Percentiles rank a stretch among this genome's conserved stretches.
Conservation (phyloP, 257 asterid genomes). For the Solanum habrochaites region DNA sequence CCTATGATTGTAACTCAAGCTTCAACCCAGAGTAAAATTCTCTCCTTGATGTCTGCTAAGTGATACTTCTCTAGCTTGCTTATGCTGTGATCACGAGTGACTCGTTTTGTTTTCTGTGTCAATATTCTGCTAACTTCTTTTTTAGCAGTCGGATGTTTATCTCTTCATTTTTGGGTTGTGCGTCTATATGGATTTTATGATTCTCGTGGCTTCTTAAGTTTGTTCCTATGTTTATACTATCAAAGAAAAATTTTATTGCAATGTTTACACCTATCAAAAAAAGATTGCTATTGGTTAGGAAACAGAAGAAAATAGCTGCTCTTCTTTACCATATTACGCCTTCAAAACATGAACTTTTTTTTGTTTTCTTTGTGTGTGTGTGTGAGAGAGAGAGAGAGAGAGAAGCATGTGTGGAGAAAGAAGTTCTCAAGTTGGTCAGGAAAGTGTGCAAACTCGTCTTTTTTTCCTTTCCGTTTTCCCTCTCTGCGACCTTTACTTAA, state of each 20-base stretch:
- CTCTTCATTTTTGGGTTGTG: background rate
- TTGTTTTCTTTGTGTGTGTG: background rate
- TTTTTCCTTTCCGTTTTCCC: background rate
- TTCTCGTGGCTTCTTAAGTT: background rate
- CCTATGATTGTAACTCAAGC: slow-evolving; percentile 66
- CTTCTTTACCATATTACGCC: background rate
- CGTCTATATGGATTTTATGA: background rate
- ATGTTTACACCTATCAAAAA: background rate
- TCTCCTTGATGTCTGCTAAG: background rate
- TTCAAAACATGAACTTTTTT: background rate
- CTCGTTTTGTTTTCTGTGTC: background rate
- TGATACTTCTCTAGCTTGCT: background rate
- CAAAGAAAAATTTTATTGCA: background rate
- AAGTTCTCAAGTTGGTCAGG: background rate
- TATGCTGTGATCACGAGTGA: background rate
- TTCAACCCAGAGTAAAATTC: slow-evolving; percentile 41
- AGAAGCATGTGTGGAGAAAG: background rate
- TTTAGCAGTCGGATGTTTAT: background rate
- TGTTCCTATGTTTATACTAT: background rate
- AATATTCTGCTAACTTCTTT: background rate
- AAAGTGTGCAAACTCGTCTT: background rate
- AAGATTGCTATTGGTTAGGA: background rate
- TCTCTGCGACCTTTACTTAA: background rate
- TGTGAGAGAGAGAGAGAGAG: background rate
- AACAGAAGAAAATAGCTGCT: background rate